These are phyloP conservation scores for Abrus precatorius DNA, from an alignment of 306 rosid species.

Conservation along the genomic window DNA sequence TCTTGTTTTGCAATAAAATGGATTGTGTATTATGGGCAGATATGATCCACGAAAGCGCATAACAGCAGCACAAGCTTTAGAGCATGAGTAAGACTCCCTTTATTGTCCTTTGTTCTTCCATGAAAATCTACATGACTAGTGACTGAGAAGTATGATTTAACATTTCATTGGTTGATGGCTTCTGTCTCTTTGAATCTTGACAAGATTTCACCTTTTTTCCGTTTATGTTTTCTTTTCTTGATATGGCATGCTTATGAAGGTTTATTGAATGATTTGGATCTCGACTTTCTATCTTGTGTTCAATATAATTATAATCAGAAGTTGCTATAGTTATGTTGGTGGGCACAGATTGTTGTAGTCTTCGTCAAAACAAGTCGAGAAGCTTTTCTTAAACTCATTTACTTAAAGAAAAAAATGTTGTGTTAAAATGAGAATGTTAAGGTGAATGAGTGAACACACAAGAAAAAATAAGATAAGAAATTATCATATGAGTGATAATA, in stretches of 20 bases:
- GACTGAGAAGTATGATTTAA: conserved; percentile 27
- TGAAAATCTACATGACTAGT: conserved; percentile 26
- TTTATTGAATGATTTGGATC: conserved; percentile 2
- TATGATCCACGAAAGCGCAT: conserved; percentile 97
- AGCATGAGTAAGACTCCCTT: conserved; percentile 79
- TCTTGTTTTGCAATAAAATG: conserved; percentile 20
- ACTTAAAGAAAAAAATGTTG: not conserved
- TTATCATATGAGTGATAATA: too few relatives aligned
- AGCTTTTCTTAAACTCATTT: conserved; percentile 37
- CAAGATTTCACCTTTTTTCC: conserved; percentile 32
- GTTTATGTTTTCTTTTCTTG: not conserved
- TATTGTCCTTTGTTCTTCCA: conserved; percentile 20
- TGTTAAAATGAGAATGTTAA: not conserved
- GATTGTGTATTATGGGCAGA: conserved; percentile 59
- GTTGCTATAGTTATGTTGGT: conserved; percentile 21
- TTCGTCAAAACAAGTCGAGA: conserved; percentile 19
- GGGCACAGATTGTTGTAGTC: conserved; percentile 40
- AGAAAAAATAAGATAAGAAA: too few relatives aligned
- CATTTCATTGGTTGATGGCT: conserved; percentile 31
- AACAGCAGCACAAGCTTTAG: conserved; percentile 93
- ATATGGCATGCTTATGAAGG: conserved; percentile 9
- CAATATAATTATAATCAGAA: conserved; percentile 35
- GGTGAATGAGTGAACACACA: too few relatives aligned
- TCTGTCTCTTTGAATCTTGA: conserved; percentile 33
- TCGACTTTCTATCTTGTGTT: conserved; percentile 34